A percentile compares a stretch with the other conserved stretches of the same genome.
These are phyloP conservation scores for Metschnikowia lochheadii DNA, from an alignment of 805 yeast species.

Conservation along the genomic window DNA sequence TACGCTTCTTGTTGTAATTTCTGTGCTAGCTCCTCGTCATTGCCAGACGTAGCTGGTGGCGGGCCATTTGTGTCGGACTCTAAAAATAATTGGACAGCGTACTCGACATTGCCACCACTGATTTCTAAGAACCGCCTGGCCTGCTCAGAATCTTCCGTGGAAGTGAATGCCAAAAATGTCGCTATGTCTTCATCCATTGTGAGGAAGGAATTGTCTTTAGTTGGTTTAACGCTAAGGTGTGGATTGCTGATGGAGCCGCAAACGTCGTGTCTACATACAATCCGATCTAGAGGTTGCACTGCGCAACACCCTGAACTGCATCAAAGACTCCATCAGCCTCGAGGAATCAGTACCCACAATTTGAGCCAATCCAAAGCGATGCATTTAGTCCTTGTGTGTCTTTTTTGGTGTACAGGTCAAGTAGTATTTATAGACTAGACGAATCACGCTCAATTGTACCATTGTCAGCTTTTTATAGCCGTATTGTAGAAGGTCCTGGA, in stretches of 20 bases:
- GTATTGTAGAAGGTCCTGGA: not conserved
- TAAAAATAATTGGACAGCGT: constrained; percentile 78
- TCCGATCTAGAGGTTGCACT: not conserved
- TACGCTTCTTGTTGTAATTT: constrained; percentile 64
- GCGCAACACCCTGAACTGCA: not conserved
- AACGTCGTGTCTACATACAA: not conserved
- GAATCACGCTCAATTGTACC: not conserved
- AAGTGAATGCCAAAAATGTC: constrained; percentile 80
- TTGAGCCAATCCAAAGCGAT: too few relatives aligned
- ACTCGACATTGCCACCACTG: constrained; percentile 71
- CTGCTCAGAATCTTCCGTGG: constrained; percentile 56
- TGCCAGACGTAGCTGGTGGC: constrained; percentile 20
- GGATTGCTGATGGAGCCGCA: constrained; percentile 1
- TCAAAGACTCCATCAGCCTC: not conserved
- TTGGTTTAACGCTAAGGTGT: not conserved
- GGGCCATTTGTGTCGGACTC: constrained; percentile 39
- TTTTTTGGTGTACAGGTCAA: too few relatives aligned
- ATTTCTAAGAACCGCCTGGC: constrained; percentile 79
- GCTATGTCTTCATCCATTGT: constrained; percentile 52
- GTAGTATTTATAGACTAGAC: too few relatives aligned
- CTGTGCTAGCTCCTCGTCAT: constrained; percentile 57
- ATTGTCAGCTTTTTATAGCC: not conserved
- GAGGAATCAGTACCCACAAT: not conserved
- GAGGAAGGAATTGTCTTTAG: not conserved
- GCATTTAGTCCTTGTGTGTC: too few relatives aligned